phyloP scores from a whole-genome alignment of 1,139 yeast genomes.

The Saccharomyces pastorianus region DNA sequence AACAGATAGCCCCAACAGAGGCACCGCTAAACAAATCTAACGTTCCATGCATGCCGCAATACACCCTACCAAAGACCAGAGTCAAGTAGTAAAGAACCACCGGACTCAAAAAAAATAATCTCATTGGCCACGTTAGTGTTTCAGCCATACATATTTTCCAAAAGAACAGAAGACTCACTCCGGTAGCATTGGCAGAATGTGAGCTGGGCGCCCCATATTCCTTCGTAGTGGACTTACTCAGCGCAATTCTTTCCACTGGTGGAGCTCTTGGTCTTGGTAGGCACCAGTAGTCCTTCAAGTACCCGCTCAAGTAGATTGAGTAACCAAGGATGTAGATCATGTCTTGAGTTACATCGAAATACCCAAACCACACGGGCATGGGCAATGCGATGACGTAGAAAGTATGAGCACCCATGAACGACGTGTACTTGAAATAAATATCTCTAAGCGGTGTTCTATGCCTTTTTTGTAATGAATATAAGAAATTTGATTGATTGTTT shows the following conservation, averaged over 20 bases:
- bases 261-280: conserved; percentile 91
- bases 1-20: conserved; percentile 48
- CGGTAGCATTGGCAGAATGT: conserved; percentile 89
- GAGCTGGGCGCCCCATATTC: conserved; percentile 96
- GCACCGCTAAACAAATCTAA: conserved; percentile 66
- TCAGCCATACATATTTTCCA: conserved; percentile 12
- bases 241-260: conserved; percentile 80
- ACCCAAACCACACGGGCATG: conserved; percentile 78
- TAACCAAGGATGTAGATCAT: conserved; percentile 69
- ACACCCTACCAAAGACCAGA: conserved; percentile 70
- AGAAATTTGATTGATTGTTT: conserved; percentile 55
- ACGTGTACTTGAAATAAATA: conserved; percentile 80
- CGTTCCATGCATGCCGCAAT: conserved; percentile 97
- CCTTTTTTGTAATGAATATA: conserved; percentile 49
- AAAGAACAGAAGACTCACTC: conserved; percentile 42
- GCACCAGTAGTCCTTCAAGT: conserved; percentile 75
- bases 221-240: conserved; percentile 80
- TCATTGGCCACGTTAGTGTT: conserved; percentile 8
- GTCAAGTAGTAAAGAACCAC: conserved; percentile 50
- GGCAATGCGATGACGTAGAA: conserved; percentile 88
- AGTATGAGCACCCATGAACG: conserved; percentile 87
- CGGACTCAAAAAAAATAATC: conserved; percentile 10
- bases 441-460: conserved; percentile 52
- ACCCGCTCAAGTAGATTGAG: conserved; percentile 78
- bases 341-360: conserved; percentile 51